Percentiles rank a stretch among this genome's conserved stretches.
phyloP scores from a whole-genome alignment of 2,329 filamentous ascomycete species.

The Lojkania enalia region DNA sequence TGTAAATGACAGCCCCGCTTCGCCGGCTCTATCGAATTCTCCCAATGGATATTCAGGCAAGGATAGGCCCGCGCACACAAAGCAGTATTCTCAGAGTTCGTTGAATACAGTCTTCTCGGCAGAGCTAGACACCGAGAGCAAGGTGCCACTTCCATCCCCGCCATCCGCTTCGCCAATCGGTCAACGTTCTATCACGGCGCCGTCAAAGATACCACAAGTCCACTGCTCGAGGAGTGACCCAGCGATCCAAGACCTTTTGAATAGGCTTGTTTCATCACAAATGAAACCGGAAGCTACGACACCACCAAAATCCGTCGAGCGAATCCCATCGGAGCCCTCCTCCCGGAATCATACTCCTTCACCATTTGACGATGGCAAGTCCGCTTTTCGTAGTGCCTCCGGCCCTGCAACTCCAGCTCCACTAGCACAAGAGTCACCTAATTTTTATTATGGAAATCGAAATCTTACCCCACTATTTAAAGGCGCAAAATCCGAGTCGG shows the following conservation, averaged over 20 bases:
- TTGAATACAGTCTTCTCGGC: conserved; percentile 65
- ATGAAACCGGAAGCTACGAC: conserved; percentile 28
- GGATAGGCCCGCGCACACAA: conserved; percentile 39
- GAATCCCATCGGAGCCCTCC: conserved; percentile 25
- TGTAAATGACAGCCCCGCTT: conserved; percentile 49
- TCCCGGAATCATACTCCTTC: conserved; percentile 44
- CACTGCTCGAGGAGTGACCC: conserved; percentile 21
- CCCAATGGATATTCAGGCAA: conserved; percentile 23
- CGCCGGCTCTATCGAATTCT: conserved; percentile 19
- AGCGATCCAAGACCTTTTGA: conserved; percentile 55
- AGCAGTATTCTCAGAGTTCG: conserved; percentile 51
- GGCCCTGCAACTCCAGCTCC: conserved; percentile 40
- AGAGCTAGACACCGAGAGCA: conserved; percentile 60
- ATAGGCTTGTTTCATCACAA: conserved; percentile 42
- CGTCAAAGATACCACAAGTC: conserved; percentile 32
- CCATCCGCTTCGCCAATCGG: conserved; percentile 25
- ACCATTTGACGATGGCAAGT: conserved; percentile 41
- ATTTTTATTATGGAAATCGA: conserved; percentile 50
- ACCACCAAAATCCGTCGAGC: conserved; percentile 26
- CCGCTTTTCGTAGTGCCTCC: conserved; percentile 35
- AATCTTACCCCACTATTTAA: conserved; percentile 56
- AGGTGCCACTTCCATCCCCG: conserved; percentile 24
- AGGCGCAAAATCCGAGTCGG: conserved; percentile 49
- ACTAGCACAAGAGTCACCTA: conserved; percentile 25
- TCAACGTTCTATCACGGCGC: conserved; percentile 37